Conservation (phyloP, 2,329 filamentous ascomycete species). For the Dactylellina leptospora region DNA sequence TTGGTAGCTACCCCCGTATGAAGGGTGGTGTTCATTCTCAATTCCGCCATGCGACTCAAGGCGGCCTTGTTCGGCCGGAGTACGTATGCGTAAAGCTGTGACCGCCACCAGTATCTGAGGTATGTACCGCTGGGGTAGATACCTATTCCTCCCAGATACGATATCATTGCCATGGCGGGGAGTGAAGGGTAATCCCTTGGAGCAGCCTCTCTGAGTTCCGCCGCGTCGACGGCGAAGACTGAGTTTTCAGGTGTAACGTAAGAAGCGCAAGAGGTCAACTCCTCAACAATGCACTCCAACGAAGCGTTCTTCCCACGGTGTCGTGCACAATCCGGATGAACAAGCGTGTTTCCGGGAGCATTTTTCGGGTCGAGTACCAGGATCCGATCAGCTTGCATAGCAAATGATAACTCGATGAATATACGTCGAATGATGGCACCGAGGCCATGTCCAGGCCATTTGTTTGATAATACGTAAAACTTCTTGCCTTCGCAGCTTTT, state of each 20-base stretch:
- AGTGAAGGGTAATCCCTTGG: conserved; percentile 20
- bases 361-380: conserved; percentile 21
- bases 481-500: conserved; percentile 37
- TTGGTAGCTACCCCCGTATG: conserved; percentile 33
- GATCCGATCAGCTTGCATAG: conserved; percentile 34
- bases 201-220: conserved; percentile 5
- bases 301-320: conserved; percentile 6
- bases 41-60: conserved; percentile 25
- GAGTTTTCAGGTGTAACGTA: conserved; percentile 36
- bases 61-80: conserved; percentile 40
- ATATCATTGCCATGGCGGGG: conserved; percentile 16
- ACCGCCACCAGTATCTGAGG: conserved; percentile 49
- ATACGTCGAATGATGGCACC: conserved; percentile 36
- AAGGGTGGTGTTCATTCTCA: conserved; percentile 39
- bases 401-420: conserved; percentile 33
- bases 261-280: conserved; percentile 37
- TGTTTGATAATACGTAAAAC: conserved; percentile 36
- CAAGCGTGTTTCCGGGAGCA: conserved; percentile 33
- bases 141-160: conserved; percentile 24
- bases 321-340: conserved; percentile 20
- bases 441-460: conserved; percentile 42
- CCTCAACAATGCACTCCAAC: conserved; percentile 38
- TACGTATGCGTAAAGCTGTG: conserved; percentile 43
- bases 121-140: conserved; percentile 26
- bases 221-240: conserved; percentile 5